Base-by-base conservation (phyloP, 305 asterid species). In the Fraxinus angustifolia region DNA sequence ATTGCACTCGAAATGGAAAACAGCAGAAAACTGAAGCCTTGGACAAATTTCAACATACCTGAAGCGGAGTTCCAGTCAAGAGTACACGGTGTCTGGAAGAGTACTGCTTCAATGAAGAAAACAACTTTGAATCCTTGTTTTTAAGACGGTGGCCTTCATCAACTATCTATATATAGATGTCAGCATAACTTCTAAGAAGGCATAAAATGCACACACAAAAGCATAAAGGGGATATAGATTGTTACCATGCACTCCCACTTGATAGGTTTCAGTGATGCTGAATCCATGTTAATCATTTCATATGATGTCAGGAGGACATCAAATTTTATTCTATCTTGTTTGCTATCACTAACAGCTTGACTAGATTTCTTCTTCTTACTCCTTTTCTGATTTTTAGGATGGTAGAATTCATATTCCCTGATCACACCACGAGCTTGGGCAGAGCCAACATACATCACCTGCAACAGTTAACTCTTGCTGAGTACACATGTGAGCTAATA, bases 61-160 rank as follows among this genome's bases (percentile, higher is more conserved):
- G 99, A 82, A 96, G 98, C 45, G 98, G 99, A 75, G 98, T 92
- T 83, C 99, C 99, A 82, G 99, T 96, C 86, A 96, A 85, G 83
- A 96, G 98, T 82, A 88, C 91, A 82, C 99, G 97, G 86, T 96
- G 99, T 81, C 91, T 89, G 88, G 89, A 91, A 58, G 90, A 90
- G 86, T 90, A 94, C 89, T 91, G 97, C 90, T 87, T 93, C 90
- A 96, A 76, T 42, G 91, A 81, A 84, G 91, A 89, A 87, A 96
- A 96, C 85, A 96, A 85, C 89, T 96, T 96, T 31, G 97, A 93
- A 81, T 94, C 99, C 92, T 94, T 94, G 86, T 96, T 96, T 88
- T 93, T 96, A 10, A 96, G 93, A 78, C 98, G 95, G 78, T 96
- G 99, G 60, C 98, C 98, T 92, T 96, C 99, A 88, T 96, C 99